phyloP scores from a whole-genome alignment of 2,329 filamentous ascomycete genomes.

The Piedraia hortae region DNA sequence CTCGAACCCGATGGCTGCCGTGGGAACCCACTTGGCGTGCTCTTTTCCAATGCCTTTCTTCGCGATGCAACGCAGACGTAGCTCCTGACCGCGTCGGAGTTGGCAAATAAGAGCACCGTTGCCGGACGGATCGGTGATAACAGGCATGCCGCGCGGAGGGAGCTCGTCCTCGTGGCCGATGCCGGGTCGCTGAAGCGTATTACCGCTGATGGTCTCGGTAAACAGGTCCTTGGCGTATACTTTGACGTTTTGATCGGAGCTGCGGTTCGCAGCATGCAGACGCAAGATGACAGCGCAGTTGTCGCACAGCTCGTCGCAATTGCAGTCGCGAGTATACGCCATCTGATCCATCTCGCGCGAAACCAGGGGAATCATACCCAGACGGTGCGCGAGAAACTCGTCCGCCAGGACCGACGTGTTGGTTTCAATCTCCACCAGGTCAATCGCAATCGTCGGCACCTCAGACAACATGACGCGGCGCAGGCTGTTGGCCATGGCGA shows the following conservation, averaged over 20 bases:
- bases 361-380: constrained; percentile 70
- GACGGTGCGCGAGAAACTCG: constrained; percentile 79
- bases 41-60: constrained; percentile 99
- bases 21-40: constrained; percentile 93
- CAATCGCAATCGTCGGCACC: constrained; percentile 81
- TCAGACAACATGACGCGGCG: constrained; percentile 80
- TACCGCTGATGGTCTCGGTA: constrained; percentile 27
- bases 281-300: constrained; percentile 66
- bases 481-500: constrained; percentile 76
- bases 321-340: constrained; percentile 75
- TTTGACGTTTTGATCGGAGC: constrained; percentile 64
- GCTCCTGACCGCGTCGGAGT: constrained; percentile 64
- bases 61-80: constrained; percentile 73
- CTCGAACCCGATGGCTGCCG: constrained; percentile 78
- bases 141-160: constrained; percentile 34
- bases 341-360: constrained; percentile 60
- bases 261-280: constrained; percentile 44
- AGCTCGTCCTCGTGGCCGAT: constrained; percentile 20
- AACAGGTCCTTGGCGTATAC: constrained; percentile 79
- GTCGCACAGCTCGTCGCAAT: constrained; percentile 87
- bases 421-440: constrained; percentile 71
- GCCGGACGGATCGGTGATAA: constrained; percentile 58
- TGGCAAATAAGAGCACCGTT: constrained; percentile 73
- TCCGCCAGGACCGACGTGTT: constrained; percentile 94
- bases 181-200: neutral